phyloP scores from a whole-genome alignment of 1,284 basidiomycete genomes.

The Papiliotrema fonsecae region DNA sequence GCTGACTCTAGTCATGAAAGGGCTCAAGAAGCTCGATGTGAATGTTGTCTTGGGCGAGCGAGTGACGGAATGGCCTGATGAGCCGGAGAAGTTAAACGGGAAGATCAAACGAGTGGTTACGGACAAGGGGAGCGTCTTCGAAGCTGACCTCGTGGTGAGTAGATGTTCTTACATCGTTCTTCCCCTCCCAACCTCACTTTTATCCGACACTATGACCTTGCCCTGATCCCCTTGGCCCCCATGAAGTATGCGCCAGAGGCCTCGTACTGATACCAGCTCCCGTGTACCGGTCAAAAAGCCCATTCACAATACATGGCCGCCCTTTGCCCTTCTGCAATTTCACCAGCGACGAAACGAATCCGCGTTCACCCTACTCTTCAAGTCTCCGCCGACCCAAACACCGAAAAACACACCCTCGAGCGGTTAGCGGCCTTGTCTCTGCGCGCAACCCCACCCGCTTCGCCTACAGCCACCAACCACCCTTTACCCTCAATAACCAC shows the following conservation, averaged over 20 bases:
- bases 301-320: conserved; percentile 59
- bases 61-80: conserved; percentile 38
- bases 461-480: conserved; percentile 5
- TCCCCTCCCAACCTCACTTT: no score
- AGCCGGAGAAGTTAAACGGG: conserved; percentile 34
- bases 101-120: conserved; percentile 52
- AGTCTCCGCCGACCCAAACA: conserved; percentile 38
- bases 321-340: conserved; percentile 55
- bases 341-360: conserved; percentile 50
- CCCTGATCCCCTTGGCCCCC: no score
- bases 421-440: conserved; percentile 14
- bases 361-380: conserved; percentile 61
- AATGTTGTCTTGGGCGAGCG: conserved; percentile 48
- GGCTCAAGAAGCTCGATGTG: conserved; percentile 44
- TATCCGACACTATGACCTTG: no score
- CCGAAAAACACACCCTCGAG: conserved; percentile 13
- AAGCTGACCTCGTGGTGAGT: conserved; percentile 60
- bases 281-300: conserved; percentile 70
- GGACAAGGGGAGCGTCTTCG: conserved; percentile 56
- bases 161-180: no score
- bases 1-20: conserved; percentile 27
- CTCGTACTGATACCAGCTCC: conserved; percentile 51
- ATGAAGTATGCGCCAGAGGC: no score
- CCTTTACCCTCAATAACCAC: no score
- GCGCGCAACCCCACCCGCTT: conserved; percentile 18